Evolutionary conservation across 257 asterid genomes (phyloP), one percentile per base, ranked within the genome.

Genomic region (Scutellaria galericulata): DNA sequence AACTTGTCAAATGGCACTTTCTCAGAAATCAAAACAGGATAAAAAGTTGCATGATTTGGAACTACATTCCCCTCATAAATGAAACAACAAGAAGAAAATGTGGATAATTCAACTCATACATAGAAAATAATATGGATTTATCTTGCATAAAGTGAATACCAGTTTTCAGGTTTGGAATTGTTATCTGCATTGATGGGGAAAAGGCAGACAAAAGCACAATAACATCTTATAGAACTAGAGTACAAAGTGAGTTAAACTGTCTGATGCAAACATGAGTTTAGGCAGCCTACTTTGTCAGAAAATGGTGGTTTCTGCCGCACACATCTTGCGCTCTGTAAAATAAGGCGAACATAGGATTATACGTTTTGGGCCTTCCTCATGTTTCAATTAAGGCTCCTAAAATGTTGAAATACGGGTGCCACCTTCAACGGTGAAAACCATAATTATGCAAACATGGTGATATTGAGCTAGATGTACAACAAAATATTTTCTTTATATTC

Each of bases 401-500:
- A 74, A 47, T 48, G 64, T 60, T 51, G 7, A 48, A 70, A 40
- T 22, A 46, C 56, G 10, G 39, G 40, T 64, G 44, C 31, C 56
- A 22, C 24, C 31, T 18, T 24, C 37, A 31, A 31, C 5, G 37
- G 37, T 57, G 15, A 22, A 51, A 72, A 73, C 39, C 70, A 74
- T 44, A 31, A 56, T 56, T 14, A 35, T 12, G 76, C 66, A 60
- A n/a, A 59, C 53, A 53, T 7, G 60, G 41, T 52, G 71, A 66
- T 71, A 77, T 68, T 70, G 55, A 56, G 70, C 77, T 79, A 81
- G 75, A 53, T 57, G 66, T 83, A 83, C 94, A 86, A 81, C 85
- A 83, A 76, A 9, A 63, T 62, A 68, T 75, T 46, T 75, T 55
- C 72, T 24, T 10, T 61, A 51, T 42, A 15, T 44, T 27, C 72